These are phyloP conservation scores for Spongispora temasekensis DNA, from an alignment of 1,284 basidiomycete genomes.

Conservation along the genomic window DNA sequence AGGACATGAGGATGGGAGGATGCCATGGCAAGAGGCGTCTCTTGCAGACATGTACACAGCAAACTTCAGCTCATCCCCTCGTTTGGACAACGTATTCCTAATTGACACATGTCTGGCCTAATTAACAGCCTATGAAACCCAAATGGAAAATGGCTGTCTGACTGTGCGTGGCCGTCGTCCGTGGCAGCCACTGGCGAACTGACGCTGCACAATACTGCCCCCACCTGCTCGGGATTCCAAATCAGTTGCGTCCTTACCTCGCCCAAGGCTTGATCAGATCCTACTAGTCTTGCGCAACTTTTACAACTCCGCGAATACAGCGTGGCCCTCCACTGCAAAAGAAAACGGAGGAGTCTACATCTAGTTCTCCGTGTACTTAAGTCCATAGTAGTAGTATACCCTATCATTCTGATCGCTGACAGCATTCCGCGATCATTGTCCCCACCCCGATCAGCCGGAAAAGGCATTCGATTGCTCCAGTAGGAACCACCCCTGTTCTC, in stretches of 20 bases:
- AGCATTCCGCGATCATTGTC: conserved; percentile 4
- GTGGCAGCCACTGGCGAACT: conserved; percentile 23
- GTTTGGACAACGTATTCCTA: conserved; percentile 34
- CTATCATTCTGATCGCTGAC: conserved; percentile 4
- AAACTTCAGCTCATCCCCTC: conserved; percentile 22
- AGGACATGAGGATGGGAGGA: conserved; percentile 32
- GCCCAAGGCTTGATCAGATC: not conserved
- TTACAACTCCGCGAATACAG: conserved; percentile 36
- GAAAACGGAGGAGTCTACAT: too few species aligned
- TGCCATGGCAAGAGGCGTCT: conserved; percentile 21
- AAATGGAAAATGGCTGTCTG: conserved; percentile 27
- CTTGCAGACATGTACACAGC: conserved; percentile 28
- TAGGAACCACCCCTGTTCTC: conserved; percentile 1
- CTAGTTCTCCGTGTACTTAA: conserved; percentile 25
- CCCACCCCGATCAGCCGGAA: conserved; percentile 20
- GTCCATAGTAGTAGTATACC: not conserved
- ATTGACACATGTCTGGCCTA: conserved; percentile 27
- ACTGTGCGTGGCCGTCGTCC: conserved; percentile 22
- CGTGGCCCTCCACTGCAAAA: conserved; percentile 18
- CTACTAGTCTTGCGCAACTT: not conserved
- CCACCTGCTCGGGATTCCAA: conserved; percentile 9
- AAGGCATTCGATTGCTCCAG: not conserved
- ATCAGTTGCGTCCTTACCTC: conserved; percentile 15
- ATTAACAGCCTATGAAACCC: conserved; percentile 37
- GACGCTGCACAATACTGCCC: too few species aligned